A percentile compares a stretch with the other conserved stretches of the same genome.
Conservation (phyloP, 2,329 filamentous ascomycete genomes). For the Sclerotinia minor region DNA sequence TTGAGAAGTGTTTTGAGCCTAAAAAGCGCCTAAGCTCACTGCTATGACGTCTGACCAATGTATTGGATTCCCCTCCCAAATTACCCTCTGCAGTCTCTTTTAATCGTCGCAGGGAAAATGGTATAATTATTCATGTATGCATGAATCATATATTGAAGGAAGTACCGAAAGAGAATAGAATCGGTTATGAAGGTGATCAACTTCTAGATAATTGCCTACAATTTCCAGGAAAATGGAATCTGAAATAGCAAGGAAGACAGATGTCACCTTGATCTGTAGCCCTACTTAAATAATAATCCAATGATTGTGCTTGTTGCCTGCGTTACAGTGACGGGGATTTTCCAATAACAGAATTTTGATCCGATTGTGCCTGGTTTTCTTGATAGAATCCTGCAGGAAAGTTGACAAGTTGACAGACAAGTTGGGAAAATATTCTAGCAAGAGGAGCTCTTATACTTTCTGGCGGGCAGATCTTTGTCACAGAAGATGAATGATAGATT, state of each 20-base stretch:
- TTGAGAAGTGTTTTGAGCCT: neutral
- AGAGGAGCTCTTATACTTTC: neutral
- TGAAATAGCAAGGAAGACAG: constrained; percentile 23
- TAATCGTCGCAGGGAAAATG: neutral
- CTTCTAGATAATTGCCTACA: neutral
- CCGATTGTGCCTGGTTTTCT: constrained; percentile 19
- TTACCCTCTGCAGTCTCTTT: neutral
- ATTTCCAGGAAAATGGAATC: constrained; percentile 3
- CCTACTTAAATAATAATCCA: constrained; percentile 28
- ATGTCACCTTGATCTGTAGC: constrained; percentile 27
- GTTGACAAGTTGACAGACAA: neutral
- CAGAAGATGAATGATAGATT: constrained; percentile 11
- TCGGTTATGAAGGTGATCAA: constrained; percentile 12
- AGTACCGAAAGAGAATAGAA: constrained; percentile 12
- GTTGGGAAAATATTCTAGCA: constrained; percentile 6
- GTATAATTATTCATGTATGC: neutral
- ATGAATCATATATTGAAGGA: neutral
- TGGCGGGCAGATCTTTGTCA: neutral
- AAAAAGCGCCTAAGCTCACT: neutral
- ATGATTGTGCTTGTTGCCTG: constrained; percentile 34
- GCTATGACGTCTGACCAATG: constrained; percentile 2
- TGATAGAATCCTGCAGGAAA: constrained; percentile 18
- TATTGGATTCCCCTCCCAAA: neutral
- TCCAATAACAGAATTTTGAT: constrained; percentile 20
- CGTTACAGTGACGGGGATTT: constrained; percentile 29